Evolutionary conservation across 495 filamentous ascomycete genomes (phyloP).

Genomic region (Trichoderma gamsii): DNA sequence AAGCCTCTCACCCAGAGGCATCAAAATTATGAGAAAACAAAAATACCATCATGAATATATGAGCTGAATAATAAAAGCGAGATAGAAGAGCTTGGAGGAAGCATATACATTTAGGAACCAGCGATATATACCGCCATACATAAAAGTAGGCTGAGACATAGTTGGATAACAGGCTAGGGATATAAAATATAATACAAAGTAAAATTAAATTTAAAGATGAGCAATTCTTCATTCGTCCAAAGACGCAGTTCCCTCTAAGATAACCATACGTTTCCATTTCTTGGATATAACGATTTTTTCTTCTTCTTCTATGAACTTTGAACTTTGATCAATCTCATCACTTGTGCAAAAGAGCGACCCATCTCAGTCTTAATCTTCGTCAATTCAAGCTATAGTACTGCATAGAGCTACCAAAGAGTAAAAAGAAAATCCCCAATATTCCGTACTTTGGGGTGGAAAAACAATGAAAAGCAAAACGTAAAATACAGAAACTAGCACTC

Average conservation of each 20-base stretch:
- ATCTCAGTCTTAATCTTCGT: neutral
- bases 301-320: too few species aligned
- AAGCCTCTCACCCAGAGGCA: neutral
- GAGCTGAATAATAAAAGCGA: conserved; percentile 4
- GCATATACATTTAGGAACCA: neutral
- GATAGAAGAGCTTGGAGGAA: neutral
- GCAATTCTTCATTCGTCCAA: too few species aligned
- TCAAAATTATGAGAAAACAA: neutral
- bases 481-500: neutral
- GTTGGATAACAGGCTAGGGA: neutral
- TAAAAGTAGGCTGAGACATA: neutral
- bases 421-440: neutral
- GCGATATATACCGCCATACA: conserved; percentile 2
- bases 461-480: neutral
- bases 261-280: neutral
- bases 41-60: neutral
- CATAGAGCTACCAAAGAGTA: neutral
- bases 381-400: neutral
- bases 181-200: neutral
- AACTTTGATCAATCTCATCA: too few species aligned
- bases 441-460: neutral
- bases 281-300: neutral
- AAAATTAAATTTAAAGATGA: neutral
- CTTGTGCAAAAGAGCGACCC: too few species aligned
- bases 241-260: neutral